Percentiles rank a stretch among this genome's conserved stretches.
These are phyloP conservation scores for Boletellus deceptivus DNA, from an alignment of 1,284 basidiomycete species.

Conservation along the genomic window DNA sequence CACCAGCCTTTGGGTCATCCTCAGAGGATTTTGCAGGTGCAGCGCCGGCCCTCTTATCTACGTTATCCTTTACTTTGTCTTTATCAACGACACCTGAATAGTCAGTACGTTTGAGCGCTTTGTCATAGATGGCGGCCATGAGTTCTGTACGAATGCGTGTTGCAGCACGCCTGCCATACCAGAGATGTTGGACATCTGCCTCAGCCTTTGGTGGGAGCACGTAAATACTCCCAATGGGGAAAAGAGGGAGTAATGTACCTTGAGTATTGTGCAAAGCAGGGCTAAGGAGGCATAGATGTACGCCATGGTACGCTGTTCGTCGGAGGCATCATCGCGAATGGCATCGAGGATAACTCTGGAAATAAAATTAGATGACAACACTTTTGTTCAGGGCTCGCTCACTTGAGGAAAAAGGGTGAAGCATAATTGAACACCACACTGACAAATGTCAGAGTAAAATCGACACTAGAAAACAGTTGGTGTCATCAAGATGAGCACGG, in stretches of 20 bases:
- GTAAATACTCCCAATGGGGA: not conserved
- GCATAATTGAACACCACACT: conserved; percentile 58
- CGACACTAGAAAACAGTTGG: conserved; percentile 41
- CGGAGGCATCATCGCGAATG: conserved; percentile 22
- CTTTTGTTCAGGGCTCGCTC: not conserved
- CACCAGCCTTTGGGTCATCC: conserved; percentile 64
- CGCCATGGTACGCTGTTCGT: conserved; percentile 48
- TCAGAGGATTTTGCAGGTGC: conserved; percentile 15
- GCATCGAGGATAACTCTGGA: conserved; percentile 40
- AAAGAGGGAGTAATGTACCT: conserved; percentile 28
- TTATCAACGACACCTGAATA: conserved; percentile 73
- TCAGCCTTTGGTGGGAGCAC: conserved; percentile 38
- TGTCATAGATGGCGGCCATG: conserved; percentile 83
- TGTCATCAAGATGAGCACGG: not conserved
- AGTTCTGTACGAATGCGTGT: conserved; percentile 59
- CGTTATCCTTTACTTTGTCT: conserved; percentile 34
- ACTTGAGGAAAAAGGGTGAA: conserved; percentile 49
- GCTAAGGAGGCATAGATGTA: conserved; percentile 63
- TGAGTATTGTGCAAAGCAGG: conserved; percentile 49
- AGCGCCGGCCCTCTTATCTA: conserved; percentile 21
- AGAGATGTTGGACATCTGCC: conserved; percentile 65
- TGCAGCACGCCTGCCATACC: conserved; percentile 57
- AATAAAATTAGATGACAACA: not conserved
- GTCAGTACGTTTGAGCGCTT: conserved; percentile 83
- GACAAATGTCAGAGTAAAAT: conserved; percentile 59